phyloP scores from a whole-genome alignment of 2,329 filamentous ascomycete species.

The Clarireedia paspali region DNA sequence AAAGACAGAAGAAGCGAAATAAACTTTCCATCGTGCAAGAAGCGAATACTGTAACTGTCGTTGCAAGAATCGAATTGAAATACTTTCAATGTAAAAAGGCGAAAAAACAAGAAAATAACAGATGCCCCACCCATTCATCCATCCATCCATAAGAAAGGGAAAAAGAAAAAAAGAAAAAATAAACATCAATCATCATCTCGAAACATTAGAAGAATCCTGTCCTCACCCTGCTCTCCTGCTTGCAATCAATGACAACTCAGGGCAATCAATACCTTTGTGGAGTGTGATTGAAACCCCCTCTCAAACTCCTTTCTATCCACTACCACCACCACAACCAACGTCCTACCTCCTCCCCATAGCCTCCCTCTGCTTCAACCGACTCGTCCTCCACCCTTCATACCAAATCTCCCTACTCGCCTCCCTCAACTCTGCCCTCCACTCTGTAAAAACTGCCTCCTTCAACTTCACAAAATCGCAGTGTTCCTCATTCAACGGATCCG shows the following conservation, averaged over 20 bases:
- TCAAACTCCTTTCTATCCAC: not conserved
- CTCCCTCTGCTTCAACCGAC: slow-evolving; percentile 39
- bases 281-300: too few species aligned
- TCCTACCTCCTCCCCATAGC: slow-evolving; percentile 20
- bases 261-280: not conserved
- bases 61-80: too few species aligned
- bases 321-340: not conserved
- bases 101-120: too few species aligned
- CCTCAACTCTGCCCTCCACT: slow-evolving; percentile 87
- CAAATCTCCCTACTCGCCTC: slow-evolving; percentile 86
- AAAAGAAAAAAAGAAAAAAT: not conserved
- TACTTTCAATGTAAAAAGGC: too few species aligned
- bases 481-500: slow-evolving; percentile 80
- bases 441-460: slow-evolving; percentile 85
- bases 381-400: slow-evolving; percentile 93
- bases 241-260: too few species aligned
- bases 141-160: not conserved
- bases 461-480: slow-evolving; percentile 92
- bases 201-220: not conserved
- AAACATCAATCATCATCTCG: not conserved
- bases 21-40: too few species aligned
- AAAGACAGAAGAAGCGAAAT: too few species aligned
- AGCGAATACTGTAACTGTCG: too few species aligned
- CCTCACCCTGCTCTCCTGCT: not conserved
- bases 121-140: too few species aligned